Conservation (phyloP, 331 rosid species). For the Acacia concinna region DNA sequence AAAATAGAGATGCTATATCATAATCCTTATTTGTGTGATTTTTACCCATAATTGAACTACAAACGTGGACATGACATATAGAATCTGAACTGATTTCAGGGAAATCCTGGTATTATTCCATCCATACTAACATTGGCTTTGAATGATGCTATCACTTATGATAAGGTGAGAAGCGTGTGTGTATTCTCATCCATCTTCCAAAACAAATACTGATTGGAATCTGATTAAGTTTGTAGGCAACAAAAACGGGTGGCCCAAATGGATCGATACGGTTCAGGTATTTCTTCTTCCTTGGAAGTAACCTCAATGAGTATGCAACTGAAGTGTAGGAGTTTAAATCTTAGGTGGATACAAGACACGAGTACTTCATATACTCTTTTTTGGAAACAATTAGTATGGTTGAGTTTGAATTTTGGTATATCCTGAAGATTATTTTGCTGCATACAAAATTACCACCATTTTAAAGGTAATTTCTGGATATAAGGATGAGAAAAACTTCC, state of each 20-base stretch:
- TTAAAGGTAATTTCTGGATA: background rate
- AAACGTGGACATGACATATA: constrained; percentile 1
- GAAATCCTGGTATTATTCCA: constrained; percentile 64
- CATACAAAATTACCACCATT: background rate
- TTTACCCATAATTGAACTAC: constrained; percentile 1
- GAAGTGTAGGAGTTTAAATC: constrained; percentile 16
- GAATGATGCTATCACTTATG: constrained; percentile 88
- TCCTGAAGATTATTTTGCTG: background rate
- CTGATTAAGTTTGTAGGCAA: constrained; percentile 73
- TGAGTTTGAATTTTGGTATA: background rate
- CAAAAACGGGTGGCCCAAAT: constrained; percentile 93
- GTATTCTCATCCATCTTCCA: constrained; percentile 14
- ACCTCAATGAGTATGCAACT: constrained; percentile 2
- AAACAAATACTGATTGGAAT: constrained; percentile 36
- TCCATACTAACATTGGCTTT: constrained; percentile 71
- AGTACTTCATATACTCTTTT: constrained; percentile 1
- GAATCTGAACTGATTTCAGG: constrained; percentile 49
- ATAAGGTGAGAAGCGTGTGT: constrained; percentile 63
- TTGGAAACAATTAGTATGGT: background rate
- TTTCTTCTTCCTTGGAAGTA: constrained; percentile 28
- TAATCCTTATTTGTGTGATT: background rate
- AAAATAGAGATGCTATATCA: background rate
- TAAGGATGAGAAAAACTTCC: background rate
- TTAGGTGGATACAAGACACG: background rate
- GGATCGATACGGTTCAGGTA: constrained; percentile 94